These are phyloP conservation scores for Camellia granthamiana DNA, from an alignment of 148 eudicot genomes.

Conservation along the genomic window DNA sequence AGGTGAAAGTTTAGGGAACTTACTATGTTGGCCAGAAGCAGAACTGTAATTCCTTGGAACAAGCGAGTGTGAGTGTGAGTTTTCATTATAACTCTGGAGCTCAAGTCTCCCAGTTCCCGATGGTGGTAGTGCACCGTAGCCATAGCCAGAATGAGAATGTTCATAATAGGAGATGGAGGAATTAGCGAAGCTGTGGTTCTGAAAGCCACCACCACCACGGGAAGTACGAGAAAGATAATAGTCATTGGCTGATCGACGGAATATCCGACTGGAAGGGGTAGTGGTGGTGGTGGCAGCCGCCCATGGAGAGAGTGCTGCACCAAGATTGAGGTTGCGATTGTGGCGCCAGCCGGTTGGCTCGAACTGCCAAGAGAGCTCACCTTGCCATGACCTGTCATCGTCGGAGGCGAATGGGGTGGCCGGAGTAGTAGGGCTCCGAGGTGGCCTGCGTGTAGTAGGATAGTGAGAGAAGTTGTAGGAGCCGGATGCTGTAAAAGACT, in stretches of 20 bases:
- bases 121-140: constrained; percentile 11
- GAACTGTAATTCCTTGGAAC: background rate
- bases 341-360: constrained; percentile 31
- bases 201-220: background rate
- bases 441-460: constrained; percentile 15
- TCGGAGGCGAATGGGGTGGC: constrained; percentile 29
- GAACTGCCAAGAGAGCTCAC: constrained; percentile 45
- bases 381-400: constrained; percentile 39
- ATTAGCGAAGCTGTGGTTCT: constrained; percentile 2
- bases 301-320: constrained; percentile 34
- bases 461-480: constrained; percentile 17
- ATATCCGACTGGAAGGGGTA: constrained; percentile 12
- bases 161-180: constrained; percentile 7
- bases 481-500: constrained; percentile 22
- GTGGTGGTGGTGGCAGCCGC: constrained; percentile 3
- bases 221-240: constrained; percentile 27
- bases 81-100: constrained; percentile 33
- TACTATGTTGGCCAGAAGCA: constrained; percentile 3
- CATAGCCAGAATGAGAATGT: background rate
- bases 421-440: constrained; percentile 14
- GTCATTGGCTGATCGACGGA: constrained; percentile 37
- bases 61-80: background rate
- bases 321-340: constrained; percentile 24
- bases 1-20: background rate
- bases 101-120: constrained; percentile 27